Percentiles rank a stretch among this genome's conserved stretches.
phyloP scores from a whole-genome alignment of 495 filamentous ascomycete species.

The Neurospora sp. region DNA sequence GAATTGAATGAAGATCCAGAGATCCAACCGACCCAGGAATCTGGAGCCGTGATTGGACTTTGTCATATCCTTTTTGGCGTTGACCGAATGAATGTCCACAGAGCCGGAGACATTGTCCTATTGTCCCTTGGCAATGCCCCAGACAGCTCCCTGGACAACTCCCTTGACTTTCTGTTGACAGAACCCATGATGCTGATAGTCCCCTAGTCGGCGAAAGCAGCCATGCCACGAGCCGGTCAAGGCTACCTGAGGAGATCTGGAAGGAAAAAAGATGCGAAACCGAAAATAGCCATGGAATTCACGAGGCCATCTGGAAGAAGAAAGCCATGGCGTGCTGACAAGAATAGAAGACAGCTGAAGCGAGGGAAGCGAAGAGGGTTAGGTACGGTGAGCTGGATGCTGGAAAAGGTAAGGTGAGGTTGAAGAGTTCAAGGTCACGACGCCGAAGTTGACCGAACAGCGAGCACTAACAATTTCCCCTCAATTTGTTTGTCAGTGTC shows the following conservation, averaged over 20 bases:
- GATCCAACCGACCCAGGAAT: neutral
- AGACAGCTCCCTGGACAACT: neutral
- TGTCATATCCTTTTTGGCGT: neutral
- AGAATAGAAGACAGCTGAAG: neutral
- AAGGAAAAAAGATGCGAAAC: neutral
- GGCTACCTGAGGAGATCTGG: neutral
- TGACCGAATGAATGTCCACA: neutral
- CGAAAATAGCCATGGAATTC: neutral
- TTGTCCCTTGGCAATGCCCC: neutral
- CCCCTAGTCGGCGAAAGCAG: neutral
- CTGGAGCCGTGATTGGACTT: neutral
- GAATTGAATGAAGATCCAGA: neutral
- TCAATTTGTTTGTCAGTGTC: neutral
- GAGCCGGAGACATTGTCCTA: neutral
- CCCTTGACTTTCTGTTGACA: neutral
- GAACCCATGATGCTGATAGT: neutral
- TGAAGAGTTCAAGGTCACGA: neutral
- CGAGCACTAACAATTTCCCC: neutral
- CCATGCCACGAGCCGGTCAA: neutral
- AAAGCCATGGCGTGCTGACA: neutral
- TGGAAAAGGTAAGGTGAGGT: neutral
- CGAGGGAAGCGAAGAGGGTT: neutral
- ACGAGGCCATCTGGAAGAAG: neutral
- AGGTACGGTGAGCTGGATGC: neutral
- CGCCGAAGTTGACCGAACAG: neutral